Conservation (phyloP, 2,329 filamentous ascomycete species). For the Parascedosporium putredinis region DNA sequence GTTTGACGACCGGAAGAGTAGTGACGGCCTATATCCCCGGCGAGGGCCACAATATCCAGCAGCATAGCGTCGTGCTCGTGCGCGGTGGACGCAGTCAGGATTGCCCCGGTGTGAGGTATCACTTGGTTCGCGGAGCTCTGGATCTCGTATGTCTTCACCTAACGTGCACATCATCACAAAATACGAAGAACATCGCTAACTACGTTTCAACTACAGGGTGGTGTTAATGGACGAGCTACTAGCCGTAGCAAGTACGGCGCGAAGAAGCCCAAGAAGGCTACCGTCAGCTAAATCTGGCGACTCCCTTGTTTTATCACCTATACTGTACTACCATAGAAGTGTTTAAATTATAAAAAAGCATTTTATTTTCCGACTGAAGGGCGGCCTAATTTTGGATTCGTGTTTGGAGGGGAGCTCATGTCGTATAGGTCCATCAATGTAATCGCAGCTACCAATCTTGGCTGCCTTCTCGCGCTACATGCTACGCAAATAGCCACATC, state of each 20-base stretch:
- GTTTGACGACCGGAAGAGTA: constrained; percentile 75
- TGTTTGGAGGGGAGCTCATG: no score
- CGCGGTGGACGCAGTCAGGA: constrained; percentile 87
- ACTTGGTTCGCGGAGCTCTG: constrained; percentile 79
- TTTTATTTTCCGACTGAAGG: no score
- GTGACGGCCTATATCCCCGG: constrained; percentile 93
- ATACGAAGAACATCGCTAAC: no score
- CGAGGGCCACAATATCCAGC: constrained; percentile 97
- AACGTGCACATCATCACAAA: no score
- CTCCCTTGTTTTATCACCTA: not conserved
- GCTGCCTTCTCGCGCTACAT: no score
- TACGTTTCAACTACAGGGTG: constrained; percentile 53
- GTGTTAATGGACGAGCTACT: constrained; percentile 73
- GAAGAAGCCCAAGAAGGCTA: constrained; percentile 90
- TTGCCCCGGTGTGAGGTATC: constrained; percentile 96
- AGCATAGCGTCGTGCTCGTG: constrained; percentile 96
- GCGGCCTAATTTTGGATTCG: no score
- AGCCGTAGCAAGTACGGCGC: constrained; percentile 95
- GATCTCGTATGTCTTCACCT: constrained; percentile 85
- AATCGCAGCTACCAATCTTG: no score
- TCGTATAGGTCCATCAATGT: no score
- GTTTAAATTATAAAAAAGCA: no score
- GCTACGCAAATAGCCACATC: no score
- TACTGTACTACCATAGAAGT: constrained; percentile 1
- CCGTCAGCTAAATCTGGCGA: constrained; percentile 30